Percentiles rank a stretch among this genome's conserved stretches.
phyloP scores from a whole-genome alignment of 2,329 filamentous ascomycete species.

The Xylaria sp. region DNA sequence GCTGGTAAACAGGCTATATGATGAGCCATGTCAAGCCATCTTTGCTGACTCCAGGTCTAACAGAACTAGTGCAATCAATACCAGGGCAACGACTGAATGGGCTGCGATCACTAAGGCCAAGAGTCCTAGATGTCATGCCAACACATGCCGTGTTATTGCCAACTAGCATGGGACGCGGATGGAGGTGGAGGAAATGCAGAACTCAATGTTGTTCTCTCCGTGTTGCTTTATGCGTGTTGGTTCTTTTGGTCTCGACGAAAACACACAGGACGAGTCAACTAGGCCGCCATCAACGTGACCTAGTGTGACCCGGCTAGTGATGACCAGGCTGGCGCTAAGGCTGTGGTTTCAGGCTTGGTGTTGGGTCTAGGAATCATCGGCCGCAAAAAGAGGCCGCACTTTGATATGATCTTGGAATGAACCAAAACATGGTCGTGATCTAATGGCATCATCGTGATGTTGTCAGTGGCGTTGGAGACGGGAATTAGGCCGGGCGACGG shows the following conservation, averaged over 20 bases:
- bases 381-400: background rate
- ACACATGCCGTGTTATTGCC: slow-evolving; percentile 8
- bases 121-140: slow-evolving; percentile 6
- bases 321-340: slow-evolving; percentile 10
- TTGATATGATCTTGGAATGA: background rate
- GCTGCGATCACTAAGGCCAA: background rate
- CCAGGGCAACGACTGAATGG: background rate
- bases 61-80: background rate
- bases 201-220: background rate
- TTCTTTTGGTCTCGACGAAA: slow-evolving; percentile 20
- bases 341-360: slow-evolving; percentile 18
- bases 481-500: background rate
- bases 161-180: background rate
- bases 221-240: slow-evolving; percentile 34
- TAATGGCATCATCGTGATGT: slow-evolving; percentile 10
- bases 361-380: background rate
- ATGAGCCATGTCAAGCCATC: background rate
- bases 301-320: slow-evolving; percentile 19
- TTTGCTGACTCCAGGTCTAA: background rate
- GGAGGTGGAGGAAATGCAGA: background rate
- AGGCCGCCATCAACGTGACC: slow-evolving; percentile 27
- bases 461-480: background rate
- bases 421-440: background rate
- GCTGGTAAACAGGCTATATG: background rate
- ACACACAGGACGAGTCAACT: background rate